Base-by-base conservation (phyloP, 169 alveolate genomes). In the Plasmodium falciparum region DNA sequence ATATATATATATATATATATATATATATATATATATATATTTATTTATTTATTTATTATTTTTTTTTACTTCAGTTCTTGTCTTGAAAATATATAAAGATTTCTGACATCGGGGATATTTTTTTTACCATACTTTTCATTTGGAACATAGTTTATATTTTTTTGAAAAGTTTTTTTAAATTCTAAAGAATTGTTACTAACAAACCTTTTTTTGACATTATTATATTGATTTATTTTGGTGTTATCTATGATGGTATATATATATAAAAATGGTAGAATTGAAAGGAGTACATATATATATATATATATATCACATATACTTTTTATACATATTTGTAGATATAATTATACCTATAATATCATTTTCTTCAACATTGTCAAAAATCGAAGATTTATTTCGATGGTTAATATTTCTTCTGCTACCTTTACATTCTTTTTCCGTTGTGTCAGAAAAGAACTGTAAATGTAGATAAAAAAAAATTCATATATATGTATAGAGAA, bases 301-400 rank as follows among this genome's bases (percentile, higher is more conserved):
- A 24, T n/a, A 49, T 8, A 20, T 8, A 61, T 54, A 54, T 54
- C 22, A 17, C 49, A 58, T 22, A 63, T 26, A 63, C 39, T 65
- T 12, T 65, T 12, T 65, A 15, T n/a, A 73, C 12, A 29, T 33
- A 70, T 56, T 12, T 7, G 9, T 4, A 3, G 15, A 49, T 8
- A 29, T n/a, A 1, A 26, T 12, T 22, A 6, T 26, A 13, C n/a
- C 13, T 33, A 5, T 33, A 33, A 33, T 56, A 74, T 73, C 74
- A 22, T n/a, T 45, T 7, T 58, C 49, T 17, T 75, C 74, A 62
- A 8, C 54, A 13, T 13, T 20, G 26, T 80, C 83, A 67, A 80
- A 80, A 13, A 50, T 43, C 17, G 90, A 80, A 11, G 72, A 67
- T 24, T 69, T 80, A 69, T 80, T 80, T 54, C 73, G 56, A 49